These are phyloP conservation scores for Diatrype stigma DNA, from an alignment of 2,329 filamentous ascomycete species.

Conservation along the genomic window DNA sequence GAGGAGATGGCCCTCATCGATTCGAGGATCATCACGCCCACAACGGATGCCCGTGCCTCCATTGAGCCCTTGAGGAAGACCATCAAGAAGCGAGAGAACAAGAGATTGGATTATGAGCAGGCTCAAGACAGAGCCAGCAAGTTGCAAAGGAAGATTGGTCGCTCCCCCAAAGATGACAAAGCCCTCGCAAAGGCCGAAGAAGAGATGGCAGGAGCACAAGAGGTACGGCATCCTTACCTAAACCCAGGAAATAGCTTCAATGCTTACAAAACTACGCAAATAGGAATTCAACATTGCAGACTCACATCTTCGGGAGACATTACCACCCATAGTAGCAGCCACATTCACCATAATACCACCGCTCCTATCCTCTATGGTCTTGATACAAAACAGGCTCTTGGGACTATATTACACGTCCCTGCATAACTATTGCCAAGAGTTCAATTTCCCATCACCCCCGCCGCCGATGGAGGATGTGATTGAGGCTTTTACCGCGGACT, in stretches of 20 bases:
- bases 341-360: slow-evolving; percentile 71
- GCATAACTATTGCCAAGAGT: slow-evolving; percentile 67
- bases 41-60: slow-evolving; percentile 62
- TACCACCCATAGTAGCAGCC: slow-evolving; percentile 68
- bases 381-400: slow-evolving; percentile 73
- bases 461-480: slow-evolving; percentile 70
- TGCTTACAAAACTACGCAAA: slow-evolving; percentile 8
- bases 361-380: slow-evolving; percentile 64
- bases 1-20: slow-evolving; percentile 71
- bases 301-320: slow-evolving; percentile 64
- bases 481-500: slow-evolving; percentile 59
- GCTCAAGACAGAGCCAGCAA: slow-evolving; percentile 68
- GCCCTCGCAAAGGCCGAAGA: slow-evolving; percentile 66
- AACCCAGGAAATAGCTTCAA: neutral
- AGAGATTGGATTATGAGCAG: slow-evolving; percentile 76
- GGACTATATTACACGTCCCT: slow-evolving; percentile 75
- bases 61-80: slow-evolving; percentile 73
- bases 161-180: slow-evolving; percentile 69
- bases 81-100: slow-evolving; percentile 81
- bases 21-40: slow-evolving; percentile 63
- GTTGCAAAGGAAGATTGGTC: slow-evolving; percentile 64
- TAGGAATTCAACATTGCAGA: slow-evolving; percentile 73
- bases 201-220: slow-evolving; percentile 61
- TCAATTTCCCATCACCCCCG: slow-evolving; percentile 66
- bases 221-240: slow-evolving; percentile 40